Base-by-base conservation (phyloP, 192 early-diverging fungal genomes). In the Funneliformis geosporum region DNA sequence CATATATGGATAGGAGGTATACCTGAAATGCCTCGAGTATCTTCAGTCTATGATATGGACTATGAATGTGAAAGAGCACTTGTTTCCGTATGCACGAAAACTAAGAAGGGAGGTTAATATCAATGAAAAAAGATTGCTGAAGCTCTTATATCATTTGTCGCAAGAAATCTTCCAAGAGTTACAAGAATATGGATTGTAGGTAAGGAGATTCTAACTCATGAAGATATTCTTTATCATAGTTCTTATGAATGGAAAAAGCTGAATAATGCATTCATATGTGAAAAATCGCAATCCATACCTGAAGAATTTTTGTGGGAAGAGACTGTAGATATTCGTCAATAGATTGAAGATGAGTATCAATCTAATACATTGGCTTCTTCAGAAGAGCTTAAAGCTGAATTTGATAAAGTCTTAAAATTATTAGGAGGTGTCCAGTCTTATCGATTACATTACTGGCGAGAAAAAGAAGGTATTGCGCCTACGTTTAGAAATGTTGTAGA, bases 221-320 rank as follows among this genome's bases (percentile, higher is more conserved):
- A n/a, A n/a, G n/a, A n/a, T n/a, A n/a, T n/a, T n/a, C n/a, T n/a
- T n/a, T n/a, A n/a, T n/a, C n/a, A n/a, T n/a, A n/a, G n/a, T n/a
- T n/a, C n/a, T n/a, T n/a, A n/a, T n/a, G n/a, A n/a, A n/a, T n/a
- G n/a, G n/a, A n/a, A n/a, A n/a, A n/a, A n/a, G 28, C 33, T 66
- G 28, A 23, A 66, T 2, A 14, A 66, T 2, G 8, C 65, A 28
- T 66, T 66, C 28, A 28, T 28, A 66, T 66, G 14, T 66, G 28
- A 66, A 66, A 66, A 66, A 66, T 66, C 28, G 14, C 65, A 66
- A 66, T 66, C 28, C 11, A 66, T 66, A 66, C 28, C 28, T 66
- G 12, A 66, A 66, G 65, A 66, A 66, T 11, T 66, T 39, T 66
- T 40, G 18, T 28, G 28, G 3, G 23, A 2, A 38, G 65, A 38